Conservation (phyloP, 345 rosid species). For the Populus ilicifolia region DNA sequence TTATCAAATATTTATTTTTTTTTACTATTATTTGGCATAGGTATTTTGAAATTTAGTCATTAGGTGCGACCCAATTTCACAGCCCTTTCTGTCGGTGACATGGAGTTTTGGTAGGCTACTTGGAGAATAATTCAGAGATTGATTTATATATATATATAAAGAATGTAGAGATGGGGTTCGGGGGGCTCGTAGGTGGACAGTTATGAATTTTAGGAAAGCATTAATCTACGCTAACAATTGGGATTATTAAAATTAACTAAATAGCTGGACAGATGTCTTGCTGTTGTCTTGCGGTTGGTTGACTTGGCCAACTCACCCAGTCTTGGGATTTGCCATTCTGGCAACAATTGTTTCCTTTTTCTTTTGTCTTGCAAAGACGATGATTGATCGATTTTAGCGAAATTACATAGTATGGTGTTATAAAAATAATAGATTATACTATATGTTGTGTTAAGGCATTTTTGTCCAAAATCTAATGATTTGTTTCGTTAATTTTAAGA, state of each 20-base stretch:
- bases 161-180: neutral
- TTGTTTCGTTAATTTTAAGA: no score
- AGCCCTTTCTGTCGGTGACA: slow-evolving; percentile 3
- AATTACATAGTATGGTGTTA: no score
- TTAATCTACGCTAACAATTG: neutral
- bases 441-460: no score
- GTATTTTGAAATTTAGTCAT: slow-evolving; percentile 1
- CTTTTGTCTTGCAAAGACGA: no score
- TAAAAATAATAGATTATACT: no score
- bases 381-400: no score
- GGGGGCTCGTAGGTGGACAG: neutral
- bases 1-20: neutral
- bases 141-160: neutral
- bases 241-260: neutral
- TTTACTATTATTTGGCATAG: neutral
- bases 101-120: neutral
- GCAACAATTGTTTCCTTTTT: neutral
- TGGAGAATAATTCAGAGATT: neutral
- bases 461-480: no score
- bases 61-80: neutral
- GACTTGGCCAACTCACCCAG: slow-evolving; percentile 24
- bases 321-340: neutral
- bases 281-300: slow-evolving; percentile 28
- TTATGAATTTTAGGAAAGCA: neutral
- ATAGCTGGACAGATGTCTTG: slow-evolving; percentile 20